Base-by-base conservation (phyloP, 805 yeast genomes). In the Yarrowia sp. region DNA sequence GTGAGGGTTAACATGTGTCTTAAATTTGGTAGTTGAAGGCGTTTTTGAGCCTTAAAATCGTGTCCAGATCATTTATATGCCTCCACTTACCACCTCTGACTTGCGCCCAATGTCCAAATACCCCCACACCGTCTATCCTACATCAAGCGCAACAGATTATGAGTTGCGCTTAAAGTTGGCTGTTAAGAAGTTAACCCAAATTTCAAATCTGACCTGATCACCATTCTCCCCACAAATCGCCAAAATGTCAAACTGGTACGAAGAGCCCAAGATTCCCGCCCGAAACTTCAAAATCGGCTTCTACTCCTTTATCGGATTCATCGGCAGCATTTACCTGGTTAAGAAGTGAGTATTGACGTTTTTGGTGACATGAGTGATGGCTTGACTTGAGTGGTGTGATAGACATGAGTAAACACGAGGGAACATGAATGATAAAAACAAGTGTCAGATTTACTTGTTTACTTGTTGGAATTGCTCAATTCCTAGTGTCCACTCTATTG, bases 251-350 rank as follows among this genome's bases (percentile, higher is more conserved):
- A 58, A 58, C 51, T 58, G 63, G 63, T 58, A 58, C 63, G 63
- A 58, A 58, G 49, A 28, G 41, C 63, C 63, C 49, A 58, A 58
- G 32, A 58, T 58, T 14, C 63, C 63, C 63, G 63, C 51, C 51
- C 49, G 51, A 58, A 58, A 58, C 51, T 58, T 58, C 63, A 58
- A 58, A 6, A 58, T 58, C 21, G 63, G 63, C 5, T 43, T 58
- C 38, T 41, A 21, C 40, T 41, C 63, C 41, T 58, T 58, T 11
- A 22, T 58, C 10, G 63, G 63, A 1, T 58, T 58, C 32, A 16
- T 58, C 17, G 63, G 63, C n/a, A 19, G 32, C n/a, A 58, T 58
- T 58, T 58, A 58, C n/a, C 63, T 58, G 14, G 51, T 43, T n/a
- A 58, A 58, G 33, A 58, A 58, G 63, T 58, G 63, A 58, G 63